phyloP scores from a whole-genome alignment of 2,329 filamentous ascomycete genomes.

The Colletotrichum orbiculare region DNA sequence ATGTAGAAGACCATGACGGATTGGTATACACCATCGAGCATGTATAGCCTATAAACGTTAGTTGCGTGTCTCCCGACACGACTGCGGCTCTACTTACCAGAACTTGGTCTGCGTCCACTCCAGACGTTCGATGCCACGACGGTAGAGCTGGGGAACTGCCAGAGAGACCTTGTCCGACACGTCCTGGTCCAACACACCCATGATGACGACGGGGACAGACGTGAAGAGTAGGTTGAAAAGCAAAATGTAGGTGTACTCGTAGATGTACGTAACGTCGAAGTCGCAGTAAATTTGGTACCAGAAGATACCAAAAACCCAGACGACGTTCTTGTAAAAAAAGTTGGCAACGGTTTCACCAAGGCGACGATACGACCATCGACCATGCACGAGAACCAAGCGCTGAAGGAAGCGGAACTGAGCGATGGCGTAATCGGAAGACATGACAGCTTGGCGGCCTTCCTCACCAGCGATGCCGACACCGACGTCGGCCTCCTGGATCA shows the following conservation, averaged over 20 bases:
- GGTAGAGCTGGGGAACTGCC: conserved; percentile 94
- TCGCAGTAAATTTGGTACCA: conserved; percentile 97
- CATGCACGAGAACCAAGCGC: conserved; percentile 87
- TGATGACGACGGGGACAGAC: conserved; percentile 91
- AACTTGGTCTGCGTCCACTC: conserved; percentile 98
- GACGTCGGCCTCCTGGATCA: conserved; percentile 98
- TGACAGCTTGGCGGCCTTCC: conserved; percentile 91
- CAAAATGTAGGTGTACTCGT: conserved; percentile 97
- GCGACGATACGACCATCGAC: conserved; percentile 95
- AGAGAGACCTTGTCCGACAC: conserved; percentile 94
- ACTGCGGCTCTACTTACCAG: conserved; percentile 72
- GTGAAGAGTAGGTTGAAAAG: conserved; percentile 98
- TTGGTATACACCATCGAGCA: conserved; percentile 94
- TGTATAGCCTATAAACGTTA: conserved; percentile 77
- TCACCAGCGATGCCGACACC: conserved; percentile 95
- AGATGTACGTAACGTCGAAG: conserved; percentile 96
- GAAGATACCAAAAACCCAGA: conserved; percentile 96
- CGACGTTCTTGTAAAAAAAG: conserved; percentile 99
- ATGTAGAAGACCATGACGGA: conserved; percentile 94
- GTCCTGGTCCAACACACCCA: conserved; percentile 97
- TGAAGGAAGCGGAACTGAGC: conserved; percentile 92
- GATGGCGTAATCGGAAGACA: conserved; percentile 97
- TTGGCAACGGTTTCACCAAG: conserved; percentile 95
- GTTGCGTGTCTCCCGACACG: conserved; percentile 19
- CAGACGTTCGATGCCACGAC: conserved; percentile 91